Percentiles rank a stretch among this genome's conserved stretches.
These are phyloP conservation scores for Dactylellina sp. DNA, from an alignment of 2,329 filamentous ascomycete species.

Conservation along the genomic window DNA sequence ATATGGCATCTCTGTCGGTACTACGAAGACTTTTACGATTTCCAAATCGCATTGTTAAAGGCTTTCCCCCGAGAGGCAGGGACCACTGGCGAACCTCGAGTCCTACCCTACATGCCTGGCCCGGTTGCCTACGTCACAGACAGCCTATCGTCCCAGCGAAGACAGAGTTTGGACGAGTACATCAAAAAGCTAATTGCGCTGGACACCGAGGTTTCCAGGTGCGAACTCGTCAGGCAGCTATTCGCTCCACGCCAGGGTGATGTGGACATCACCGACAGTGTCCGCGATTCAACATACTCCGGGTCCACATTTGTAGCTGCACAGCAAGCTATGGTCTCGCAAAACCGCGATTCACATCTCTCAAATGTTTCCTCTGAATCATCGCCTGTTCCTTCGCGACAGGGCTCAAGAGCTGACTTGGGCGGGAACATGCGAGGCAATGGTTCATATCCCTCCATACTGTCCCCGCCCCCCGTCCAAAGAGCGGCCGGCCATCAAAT, in stretches of 20 bases:
- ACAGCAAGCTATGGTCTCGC: slow-evolving; percentile 61
- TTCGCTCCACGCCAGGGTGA: slow-evolving; percentile 91
- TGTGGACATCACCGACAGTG: slow-evolving; percentile 85
- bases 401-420: slow-evolving; percentile 75
- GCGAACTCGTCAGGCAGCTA: slow-evolving; percentile 86
- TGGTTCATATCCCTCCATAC: slow-evolving; percentile 69
- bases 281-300: slow-evolving; percentile 58
- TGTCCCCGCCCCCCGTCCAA: slow-evolving; percentile 67
- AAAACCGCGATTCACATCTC: slow-evolving; percentile 74
- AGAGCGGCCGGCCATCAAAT: slow-evolving; percentile 58
- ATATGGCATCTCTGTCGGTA: slow-evolving; percentile 94
- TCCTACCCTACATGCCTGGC: slow-evolving; percentile 95
- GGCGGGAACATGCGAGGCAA: slow-evolving; percentile 66
- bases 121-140: slow-evolving; percentile 99
- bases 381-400: slow-evolving; percentile 72
- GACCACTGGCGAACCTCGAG: slow-evolving; percentile 79
- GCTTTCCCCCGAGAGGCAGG: slow-evolving; percentile 93
- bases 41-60: slow-evolving; percentile 93
- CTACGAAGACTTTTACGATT: slow-evolving; percentile 99
- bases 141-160: slow-evolving; percentile 90
- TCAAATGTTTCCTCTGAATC: slow-evolving; percentile 74
- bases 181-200: slow-evolving; percentile 90
- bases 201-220: slow-evolving; percentile 84
- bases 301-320: slow-evolving; percentile 56
- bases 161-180: slow-evolving; percentile 93